These are phyloP conservation scores for Jimgerdemannia flammicorona DNA, from an alignment of 192 early-diverging fungal genomes.

Conservation along the genomic window DNA sequence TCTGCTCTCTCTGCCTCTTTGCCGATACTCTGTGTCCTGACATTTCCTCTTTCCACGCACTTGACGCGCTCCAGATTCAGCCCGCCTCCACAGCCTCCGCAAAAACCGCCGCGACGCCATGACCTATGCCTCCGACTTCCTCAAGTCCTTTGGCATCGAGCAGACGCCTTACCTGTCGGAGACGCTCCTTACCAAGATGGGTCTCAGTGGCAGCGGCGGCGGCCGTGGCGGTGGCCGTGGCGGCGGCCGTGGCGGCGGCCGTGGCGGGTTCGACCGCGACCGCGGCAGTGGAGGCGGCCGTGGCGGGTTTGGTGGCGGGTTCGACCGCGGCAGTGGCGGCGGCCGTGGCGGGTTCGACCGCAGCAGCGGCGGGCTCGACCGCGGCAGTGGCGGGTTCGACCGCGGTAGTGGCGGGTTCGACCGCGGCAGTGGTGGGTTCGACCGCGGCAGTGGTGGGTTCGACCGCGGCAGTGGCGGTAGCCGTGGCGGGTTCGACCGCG, in stretches of 20 bases:
- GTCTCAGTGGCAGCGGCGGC: conserved; percentile 10
- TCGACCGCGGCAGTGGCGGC: background rate
- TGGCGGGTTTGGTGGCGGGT: conserved; percentile 1
- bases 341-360: background rate
- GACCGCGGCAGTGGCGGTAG: background rate
- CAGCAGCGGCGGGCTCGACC: no score
- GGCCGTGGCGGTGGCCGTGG: conserved; percentile 1
- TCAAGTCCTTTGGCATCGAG: conserved; percentile 38
- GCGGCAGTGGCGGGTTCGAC: no score
- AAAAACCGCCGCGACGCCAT: conserved; percentile 24
- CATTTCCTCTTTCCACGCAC: no score
- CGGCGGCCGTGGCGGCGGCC: background rate
- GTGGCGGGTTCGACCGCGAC: background rate
- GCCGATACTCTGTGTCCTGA: background rate
- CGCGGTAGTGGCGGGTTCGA: background rate
- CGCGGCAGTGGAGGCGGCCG: background rate
- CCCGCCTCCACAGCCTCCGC: background rate
- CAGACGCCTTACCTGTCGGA: conserved; percentile 38
- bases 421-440: background rate
- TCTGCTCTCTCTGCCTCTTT: background rate
- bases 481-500: background rate
- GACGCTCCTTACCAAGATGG: conserved; percentile 40
- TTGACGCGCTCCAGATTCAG: background rate
- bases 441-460: no score
- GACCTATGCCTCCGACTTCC: conserved; percentile 33